Evolutionary conservation across 495 filamentous ascomycete species (phyloP).

Genomic region (Aspergillus kassunensis): DNA sequence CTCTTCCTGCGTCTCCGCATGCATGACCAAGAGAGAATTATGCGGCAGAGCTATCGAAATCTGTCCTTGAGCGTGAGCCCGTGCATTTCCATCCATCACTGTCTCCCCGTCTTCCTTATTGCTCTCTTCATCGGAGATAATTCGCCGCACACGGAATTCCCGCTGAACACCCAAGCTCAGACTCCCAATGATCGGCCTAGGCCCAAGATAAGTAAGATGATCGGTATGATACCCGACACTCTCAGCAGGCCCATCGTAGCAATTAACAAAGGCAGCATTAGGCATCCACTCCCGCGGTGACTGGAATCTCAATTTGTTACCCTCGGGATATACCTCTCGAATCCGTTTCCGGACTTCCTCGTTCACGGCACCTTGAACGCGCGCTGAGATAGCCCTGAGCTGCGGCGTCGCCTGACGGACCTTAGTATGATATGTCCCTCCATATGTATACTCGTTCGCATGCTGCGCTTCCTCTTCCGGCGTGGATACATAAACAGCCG

Average conservation of each 20-base stretch:
- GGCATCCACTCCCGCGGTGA: constrained; percentile 68
- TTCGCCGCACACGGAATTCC: constrained; percentile 81
- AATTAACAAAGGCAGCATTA: constrained; percentile 92
- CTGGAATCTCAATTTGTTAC: constrained; percentile 74
- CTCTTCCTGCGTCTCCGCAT: constrained; percentile 70
- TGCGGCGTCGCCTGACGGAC: constrained; percentile 68
- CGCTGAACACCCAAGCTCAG: constrained; percentile 83
- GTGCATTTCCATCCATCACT: constrained; percentile 10
- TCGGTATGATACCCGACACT: constrained; percentile 90
- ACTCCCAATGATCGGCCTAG: constrained; percentile 81
- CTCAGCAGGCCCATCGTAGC: constrained; percentile 75
- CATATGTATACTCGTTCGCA: constrained; percentile 78
- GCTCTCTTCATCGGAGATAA: constrained; percentile 54
- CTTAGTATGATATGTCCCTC: constrained; percentile 69
- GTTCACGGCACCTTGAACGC: constrained; percentile 73
- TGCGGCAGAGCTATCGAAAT: constrained; percentile 90
- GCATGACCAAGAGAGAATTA: constrained; percentile 91
- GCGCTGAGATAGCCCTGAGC: constrained; percentile 59
- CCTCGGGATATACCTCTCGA: constrained; percentile 53
- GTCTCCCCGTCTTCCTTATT: constrained; percentile 14
- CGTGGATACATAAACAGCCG: constrained; percentile 73
- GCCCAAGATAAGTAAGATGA: constrained; percentile 89
- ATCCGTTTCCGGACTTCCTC: constrained; percentile 64
- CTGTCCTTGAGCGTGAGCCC: constrained; percentile 67
- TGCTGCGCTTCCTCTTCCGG: constrained; percentile 57